Conservation (phyloP, 805 yeast species). For the Yamadazyma ubonensis region DNA sequence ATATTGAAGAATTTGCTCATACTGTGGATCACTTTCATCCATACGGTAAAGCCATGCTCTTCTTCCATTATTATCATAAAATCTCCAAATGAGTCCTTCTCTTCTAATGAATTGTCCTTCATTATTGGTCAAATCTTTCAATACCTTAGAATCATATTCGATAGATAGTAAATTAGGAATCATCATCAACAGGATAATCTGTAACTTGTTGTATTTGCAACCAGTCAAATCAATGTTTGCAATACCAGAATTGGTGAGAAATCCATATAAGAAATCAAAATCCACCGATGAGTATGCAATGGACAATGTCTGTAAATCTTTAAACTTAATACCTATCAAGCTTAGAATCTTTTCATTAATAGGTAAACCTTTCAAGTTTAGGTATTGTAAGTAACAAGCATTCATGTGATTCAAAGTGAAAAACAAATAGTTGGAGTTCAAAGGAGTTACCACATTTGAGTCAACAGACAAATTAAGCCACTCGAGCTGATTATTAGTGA, state of each 20-base stretch:
- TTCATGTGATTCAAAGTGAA: slow-evolving; percentile 44
- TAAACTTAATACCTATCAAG: slow-evolving; percentile 39
- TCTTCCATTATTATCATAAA: slow-evolving; percentile 64
- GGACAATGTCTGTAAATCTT: slow-evolving; percentile 41
- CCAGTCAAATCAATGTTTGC: slow-evolving; percentile 67
- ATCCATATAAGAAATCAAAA: slow-evolving; percentile 36
- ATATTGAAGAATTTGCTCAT: slow-evolving; percentile 22
- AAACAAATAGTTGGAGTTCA: slow-evolving; percentile 49
- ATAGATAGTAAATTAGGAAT: slow-evolving; percentile 49
- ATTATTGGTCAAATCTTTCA: slow-evolving; percentile 45
- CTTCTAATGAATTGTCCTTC: slow-evolving; percentile 37
- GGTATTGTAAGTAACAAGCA: slow-evolving; percentile 45
- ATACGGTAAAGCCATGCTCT: slow-evolving; percentile 75
- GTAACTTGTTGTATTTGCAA: slow-evolving; percentile 59
- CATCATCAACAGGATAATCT: slow-evolving; percentile 33
- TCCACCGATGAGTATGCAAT: slow-evolving; percentile 40
- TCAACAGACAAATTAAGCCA: slow-evolving; percentile 71
- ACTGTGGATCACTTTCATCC: slow-evolving; percentile 29
- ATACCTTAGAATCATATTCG: slow-evolving; percentile 63
- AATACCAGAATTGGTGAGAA: slow-evolving; percentile 34
- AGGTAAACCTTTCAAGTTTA: slow-evolving; percentile 68
- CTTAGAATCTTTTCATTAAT: slow-evolving; percentile 41
- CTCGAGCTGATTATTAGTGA: slow-evolving; percentile 44
- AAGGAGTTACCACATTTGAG: slow-evolving; percentile 58
- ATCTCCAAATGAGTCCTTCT: slow-evolving; percentile 44